These are phyloP conservation scores for Solanum virginianum DNA, from an alignment of 257 asterid genomes.

Conservation along the genomic window DNA sequence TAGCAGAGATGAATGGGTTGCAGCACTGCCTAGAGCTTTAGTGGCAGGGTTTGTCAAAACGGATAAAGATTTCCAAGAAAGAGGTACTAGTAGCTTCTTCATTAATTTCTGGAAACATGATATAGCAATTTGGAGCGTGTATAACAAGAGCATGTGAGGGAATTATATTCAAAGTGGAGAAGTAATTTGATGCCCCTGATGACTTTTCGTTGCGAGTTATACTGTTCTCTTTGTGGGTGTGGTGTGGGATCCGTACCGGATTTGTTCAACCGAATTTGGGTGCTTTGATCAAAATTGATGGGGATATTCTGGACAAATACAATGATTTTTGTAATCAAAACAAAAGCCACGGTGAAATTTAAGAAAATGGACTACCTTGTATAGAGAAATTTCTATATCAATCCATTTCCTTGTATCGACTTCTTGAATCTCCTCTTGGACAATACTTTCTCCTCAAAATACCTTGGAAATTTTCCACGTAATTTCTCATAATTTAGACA, in stretches of 20 bases:
- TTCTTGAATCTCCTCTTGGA: background rate
- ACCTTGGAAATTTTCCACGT: background rate
- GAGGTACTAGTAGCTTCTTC: slow-evolving; percentile 33
- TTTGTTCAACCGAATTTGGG: background rate
- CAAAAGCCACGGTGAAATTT: background rate
- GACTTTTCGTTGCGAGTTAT: background rate
- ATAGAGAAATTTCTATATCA: background rate
- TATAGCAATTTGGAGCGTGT: background rate
- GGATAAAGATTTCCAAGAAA: slow-evolving; percentile 87
- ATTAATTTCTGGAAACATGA: background rate
- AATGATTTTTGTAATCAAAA: background rate
- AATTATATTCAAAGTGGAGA: background rate
- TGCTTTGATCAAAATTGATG: background rate
- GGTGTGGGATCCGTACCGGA: background rate
- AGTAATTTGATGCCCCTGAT: background rate
- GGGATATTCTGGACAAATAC: background rate
- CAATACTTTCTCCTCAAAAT: background rate
- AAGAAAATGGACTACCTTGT: background rate
- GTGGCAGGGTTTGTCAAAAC: slow-evolving; percentile 96
- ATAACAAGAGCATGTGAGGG: background rate
- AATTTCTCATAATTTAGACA: background rate
- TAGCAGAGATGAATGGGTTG: slow-evolving; percentile 80
- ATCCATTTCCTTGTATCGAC: background rate
- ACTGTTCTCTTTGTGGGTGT: too few species aligned
- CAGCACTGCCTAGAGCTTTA: slow-evolving; percentile 90